Evolutionary conservation across 2,329 filamentous ascomycete genomes (phyloP).

Genomic region (Alternaria triticina): DNA sequence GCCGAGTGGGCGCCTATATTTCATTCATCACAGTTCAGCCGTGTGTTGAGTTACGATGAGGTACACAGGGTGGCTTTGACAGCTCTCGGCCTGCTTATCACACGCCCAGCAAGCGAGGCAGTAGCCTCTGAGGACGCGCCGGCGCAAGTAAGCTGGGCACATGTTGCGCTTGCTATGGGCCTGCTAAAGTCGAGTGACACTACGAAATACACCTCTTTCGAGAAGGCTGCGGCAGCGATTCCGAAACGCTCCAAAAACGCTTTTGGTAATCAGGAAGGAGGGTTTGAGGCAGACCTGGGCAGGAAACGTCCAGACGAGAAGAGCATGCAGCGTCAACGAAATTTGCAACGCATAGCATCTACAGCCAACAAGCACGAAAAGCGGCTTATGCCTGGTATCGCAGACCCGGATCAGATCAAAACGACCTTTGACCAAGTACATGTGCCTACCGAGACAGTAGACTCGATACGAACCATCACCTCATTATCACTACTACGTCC

Average conservation of each 20-base stretch:
- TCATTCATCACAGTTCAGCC: slow-evolving; percentile 46
- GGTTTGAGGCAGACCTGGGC: slow-evolving; percentile 1
- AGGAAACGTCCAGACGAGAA: slow-evolving; percentile 19
- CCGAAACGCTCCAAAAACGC: slow-evolving; percentile 12
- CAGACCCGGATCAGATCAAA: slow-evolving; percentile 80
- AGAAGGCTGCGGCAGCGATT: slow-evolving; percentile 8
- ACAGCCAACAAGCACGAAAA: slow-evolving; percentile 75
- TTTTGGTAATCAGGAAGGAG: slow-evolving; percentile 3
- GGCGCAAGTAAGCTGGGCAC: slow-evolving; percentile 46
- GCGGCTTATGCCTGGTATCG: slow-evolving; percentile 79
- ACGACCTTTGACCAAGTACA: slow-evolving; percentile 90
- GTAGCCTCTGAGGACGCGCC: slow-evolving; percentile 1
- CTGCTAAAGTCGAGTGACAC: slow-evolving; percentile 56
- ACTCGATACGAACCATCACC: slow-evolving; percentile 86
- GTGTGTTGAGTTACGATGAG: slow-evolving; percentile 65
- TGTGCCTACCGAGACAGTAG: slow-evolving; percentile 79
- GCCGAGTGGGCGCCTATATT: slow-evolving; percentile 29
- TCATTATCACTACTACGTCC: slow-evolving; percentile 85
- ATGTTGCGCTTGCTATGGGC: slow-evolving; percentile 51
- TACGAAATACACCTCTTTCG: slow-evolving; percentile 52
- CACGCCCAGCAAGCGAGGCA: slow-evolving; percentile 17
- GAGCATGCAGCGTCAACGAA: slow-evolving; percentile 55
- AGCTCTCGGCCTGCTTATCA: slow-evolving; percentile 55
- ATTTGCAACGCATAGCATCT: slow-evolving; percentile 53
- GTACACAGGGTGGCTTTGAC: slow-evolving; percentile 65